Base-by-base conservation (phyloP, 768 basidiomycete species). In the Mycena epipterygia region DNA sequence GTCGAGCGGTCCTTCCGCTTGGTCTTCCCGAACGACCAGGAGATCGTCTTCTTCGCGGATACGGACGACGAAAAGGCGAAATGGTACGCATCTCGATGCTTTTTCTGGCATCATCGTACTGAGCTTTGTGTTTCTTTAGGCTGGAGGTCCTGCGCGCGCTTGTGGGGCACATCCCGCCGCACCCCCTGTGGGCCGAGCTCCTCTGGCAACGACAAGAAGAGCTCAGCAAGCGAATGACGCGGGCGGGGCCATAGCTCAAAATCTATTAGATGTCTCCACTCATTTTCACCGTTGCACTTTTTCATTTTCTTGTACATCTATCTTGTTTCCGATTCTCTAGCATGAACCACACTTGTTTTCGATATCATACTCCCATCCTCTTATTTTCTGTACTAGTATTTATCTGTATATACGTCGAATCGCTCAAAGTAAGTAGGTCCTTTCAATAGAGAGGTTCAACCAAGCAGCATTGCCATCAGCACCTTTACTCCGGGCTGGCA, bases 171-270 rank as follows among this genome's bases (percentile, higher is more conserved):
- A 96, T 98, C 74, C 96, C 96, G 12, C 93, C 94, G 3, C 95
- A 97, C 79, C 95, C 95, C 3, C 83, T 98, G 16, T 98, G 96
- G 96, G 96, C 93, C 3, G 96, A 97, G 82, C 84, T 97, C 42
- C 80, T 95, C 44, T 95, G 94, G 94, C 93, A 95, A 78, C 88
- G 91, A 53, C 93, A 95, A 74, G 87, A 89, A 64, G 88, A 89
- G 59, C 73, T 83, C 27, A 64, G 79, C 30, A 85, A 84, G 67
- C 81, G 79, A 33, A 76, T 76, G 68, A 66, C 76, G 55, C 71
- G 76, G 29, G 48, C 67, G 17, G 51, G 56, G n/a, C 61, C 64
- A 42, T 67, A 70, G 64, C 49, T 41, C 27, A 59, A 67, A 70
- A 46, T 53, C 17, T 21, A 57, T 25, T 67, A 70, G 57, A 61